These are phyloP conservation scores for Picochlorum sp. DNA, from an alignment of 139 green algal species.

Conservation along the genomic window DNA sequence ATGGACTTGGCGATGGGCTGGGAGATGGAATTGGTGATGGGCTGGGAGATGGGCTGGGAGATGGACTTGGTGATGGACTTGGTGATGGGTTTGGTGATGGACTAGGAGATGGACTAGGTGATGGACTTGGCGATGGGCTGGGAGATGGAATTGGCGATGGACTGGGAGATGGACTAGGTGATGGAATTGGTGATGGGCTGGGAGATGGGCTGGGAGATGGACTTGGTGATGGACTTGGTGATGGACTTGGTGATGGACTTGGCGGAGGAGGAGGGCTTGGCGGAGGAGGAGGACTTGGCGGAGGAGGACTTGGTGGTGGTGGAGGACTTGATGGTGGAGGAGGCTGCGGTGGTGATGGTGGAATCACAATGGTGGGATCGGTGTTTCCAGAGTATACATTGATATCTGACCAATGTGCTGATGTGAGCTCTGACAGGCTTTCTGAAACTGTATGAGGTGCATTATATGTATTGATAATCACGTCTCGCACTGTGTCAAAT, in stretches of 20 bases:
- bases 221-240: no score
- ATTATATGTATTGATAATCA: constrained; percentile 9
- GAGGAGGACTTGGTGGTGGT: background rate
- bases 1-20: no score
- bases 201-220: background rate
- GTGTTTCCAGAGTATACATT: background rate
- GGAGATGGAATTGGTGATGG: background rate
- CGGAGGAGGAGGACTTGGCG: background rate
- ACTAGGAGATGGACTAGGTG: background rate
- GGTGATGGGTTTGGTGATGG: background rate
- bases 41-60: background rate
- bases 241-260: no score
- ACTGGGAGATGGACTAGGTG: no score
- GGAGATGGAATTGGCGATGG: background rate
- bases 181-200: background rate
- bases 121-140: background rate
- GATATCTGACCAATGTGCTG: background rate
- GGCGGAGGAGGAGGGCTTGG: background rate
- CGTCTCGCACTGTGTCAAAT: constrained; percentile 5
- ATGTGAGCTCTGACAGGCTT: background rate
- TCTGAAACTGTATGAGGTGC: background rate
- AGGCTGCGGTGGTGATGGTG: constrained; percentile 1
- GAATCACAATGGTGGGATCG: background rate
- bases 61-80: background rate
- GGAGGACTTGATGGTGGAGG: background rate